Percentiles rank a stretch among this genome's conserved stretches.
Conservation (phyloP, 73 alveolate genomes). For the Stentor roeselii region DNA sequence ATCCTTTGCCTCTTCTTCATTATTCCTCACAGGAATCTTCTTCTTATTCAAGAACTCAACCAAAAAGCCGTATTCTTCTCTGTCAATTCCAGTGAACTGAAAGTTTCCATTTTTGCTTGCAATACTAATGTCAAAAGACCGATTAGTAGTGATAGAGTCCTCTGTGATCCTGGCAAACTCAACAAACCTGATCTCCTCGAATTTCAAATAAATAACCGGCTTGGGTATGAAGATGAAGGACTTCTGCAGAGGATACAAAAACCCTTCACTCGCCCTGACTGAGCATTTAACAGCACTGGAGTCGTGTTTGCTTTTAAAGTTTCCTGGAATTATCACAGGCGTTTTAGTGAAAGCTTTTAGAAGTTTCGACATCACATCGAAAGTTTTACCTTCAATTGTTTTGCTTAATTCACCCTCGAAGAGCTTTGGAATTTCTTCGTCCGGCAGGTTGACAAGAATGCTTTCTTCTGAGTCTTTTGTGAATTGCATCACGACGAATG, state of each 20-base stretch:
- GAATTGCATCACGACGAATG: slow-evolving; percentile 78
- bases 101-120: slow-evolving; percentile 34
- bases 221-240: slow-evolving; percentile 81
- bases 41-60: slow-evolving; percentile 67
- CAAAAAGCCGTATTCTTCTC: slow-evolving; percentile 65
- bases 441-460: slow-evolving; percentile 41
- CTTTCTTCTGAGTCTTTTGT: slow-evolving; percentile 50
- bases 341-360: slow-evolving; percentile 67
- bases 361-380: slow-evolving; percentile 76
- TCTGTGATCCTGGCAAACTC: slow-evolving; percentile 78
- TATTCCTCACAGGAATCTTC: slow-evolving; percentile 64
- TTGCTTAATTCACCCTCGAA: slow-evolving; percentile 54
- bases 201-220: slow-evolving; percentile 84
- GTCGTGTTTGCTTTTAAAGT: slow-evolving; percentile 42
- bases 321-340: slow-evolving; percentile 81
- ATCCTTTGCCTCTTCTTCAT: slow-evolving; percentile 66
- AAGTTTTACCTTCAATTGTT: slow-evolving; percentile 74
- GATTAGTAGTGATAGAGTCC: slow-evolving; percentile 48
- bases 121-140: slow-evolving; percentile 82
- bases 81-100: slow-evolving; percentile 63
- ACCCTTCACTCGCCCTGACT: slow-evolving; percentile 88
- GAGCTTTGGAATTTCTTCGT: slow-evolving; percentile 55
- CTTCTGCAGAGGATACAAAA: slow-evolving; percentile 80
- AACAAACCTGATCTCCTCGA: slow-evolving; percentile 67
- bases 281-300: slow-evolving; percentile 78